phyloP scores from a whole-genome alignment of 2,329 filamentous ascomycete species.

The Colletotrichum lindemuthianum region DNA sequence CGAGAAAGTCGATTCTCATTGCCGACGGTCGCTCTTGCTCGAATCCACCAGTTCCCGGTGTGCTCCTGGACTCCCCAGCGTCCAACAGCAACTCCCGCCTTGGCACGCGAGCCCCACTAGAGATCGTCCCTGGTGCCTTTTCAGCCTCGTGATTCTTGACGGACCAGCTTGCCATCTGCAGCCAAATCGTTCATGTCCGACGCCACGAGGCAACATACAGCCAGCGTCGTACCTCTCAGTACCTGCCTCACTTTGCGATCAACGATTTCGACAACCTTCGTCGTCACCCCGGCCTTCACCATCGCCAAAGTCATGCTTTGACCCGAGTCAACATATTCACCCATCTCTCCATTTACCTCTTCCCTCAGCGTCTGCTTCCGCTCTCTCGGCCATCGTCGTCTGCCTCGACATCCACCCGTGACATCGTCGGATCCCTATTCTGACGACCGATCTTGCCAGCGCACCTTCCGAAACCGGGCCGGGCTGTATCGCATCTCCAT shows the following conservation, averaged over 20 bases:
- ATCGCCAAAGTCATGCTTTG: slow-evolving; percentile 29
- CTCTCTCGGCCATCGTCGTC: slow-evolving; percentile 13
- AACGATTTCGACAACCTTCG: neutral
- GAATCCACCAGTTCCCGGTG: too few species aligned
- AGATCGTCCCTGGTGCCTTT: slow-evolving; percentile 27
- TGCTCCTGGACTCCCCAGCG: too few species aligned
- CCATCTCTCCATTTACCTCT: slow-evolving; percentile 5
- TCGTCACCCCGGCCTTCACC: neutral
- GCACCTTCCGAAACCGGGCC: neutral
- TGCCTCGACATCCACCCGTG: neutral
- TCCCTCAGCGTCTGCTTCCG: slow-evolving; percentile 1
- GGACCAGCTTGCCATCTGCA: slow-evolving; percentile 2
- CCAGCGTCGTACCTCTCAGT: slow-evolving; percentile 32
- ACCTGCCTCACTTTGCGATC: slow-evolving; percentile 1
- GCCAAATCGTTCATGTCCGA: slow-evolving; percentile 21
- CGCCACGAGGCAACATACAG: slow-evolving; percentile 10
- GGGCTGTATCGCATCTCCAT: neutral
- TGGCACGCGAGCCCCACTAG: slow-evolving; percentile 32
- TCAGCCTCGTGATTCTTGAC: slow-evolving; percentile 28
- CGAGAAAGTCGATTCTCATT: too few species aligned
- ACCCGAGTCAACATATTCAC: slow-evolving; percentile 15
- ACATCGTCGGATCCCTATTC: too few species aligned
- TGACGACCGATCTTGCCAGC: neutral
- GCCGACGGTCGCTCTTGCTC: too few species aligned
- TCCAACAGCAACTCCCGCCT: slow-evolving; percentile 12